These are phyloP conservation scores for Prototheca cutis DNA, from an alignment of 163 green algal genomes.

Conservation along the genomic window DNA sequence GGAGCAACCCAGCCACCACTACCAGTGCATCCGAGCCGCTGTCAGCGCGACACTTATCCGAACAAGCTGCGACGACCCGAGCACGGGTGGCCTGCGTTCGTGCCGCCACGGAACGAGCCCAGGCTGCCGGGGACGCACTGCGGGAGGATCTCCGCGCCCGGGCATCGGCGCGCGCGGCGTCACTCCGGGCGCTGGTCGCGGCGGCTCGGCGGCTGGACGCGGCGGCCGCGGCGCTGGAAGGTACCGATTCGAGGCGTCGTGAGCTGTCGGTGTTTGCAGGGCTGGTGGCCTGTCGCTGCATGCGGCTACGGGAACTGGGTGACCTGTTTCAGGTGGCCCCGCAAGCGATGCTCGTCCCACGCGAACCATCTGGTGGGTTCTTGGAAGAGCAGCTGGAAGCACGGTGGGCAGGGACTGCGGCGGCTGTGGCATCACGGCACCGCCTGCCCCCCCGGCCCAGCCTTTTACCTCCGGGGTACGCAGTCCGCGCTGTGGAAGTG, in stretches of 20 bases:
- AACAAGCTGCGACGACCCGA: too few relatives aligned
- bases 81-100: too few relatives aligned
- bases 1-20: too few relatives aligned
- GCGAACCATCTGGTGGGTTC: slow-evolving; percentile 18
- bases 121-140: too few relatives aligned
- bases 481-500: slow-evolving; percentile 24
- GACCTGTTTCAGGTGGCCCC: slow-evolving; percentile 12
- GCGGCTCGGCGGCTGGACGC: not conserved
- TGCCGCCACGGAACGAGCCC: too few relatives aligned
- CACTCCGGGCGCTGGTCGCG: not conserved
- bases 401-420: slow-evolving; percentile 16
- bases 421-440: not conserved
- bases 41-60: too few relatives aligned
- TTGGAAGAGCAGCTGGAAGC: slow-evolving; percentile 20
- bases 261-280: slow-evolving; percentile 5
- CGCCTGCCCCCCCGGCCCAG: not conserved
- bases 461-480: not conserved
- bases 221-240: not conserved
- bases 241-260: slow-evolving; percentile 8
- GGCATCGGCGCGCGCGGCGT: slow-evolving; percentile 3
- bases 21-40: too few relatives aligned
- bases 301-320: slow-evolving; percentile 13
- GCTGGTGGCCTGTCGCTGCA: slow-evolving; percentile 17
- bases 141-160: not conserved
- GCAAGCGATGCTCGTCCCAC: slow-evolving; percentile 7